phyloP scores from a whole-genome alignment of 2,329 filamentous ascomycete genomes.

The Fusarium virguliforme region DNA sequence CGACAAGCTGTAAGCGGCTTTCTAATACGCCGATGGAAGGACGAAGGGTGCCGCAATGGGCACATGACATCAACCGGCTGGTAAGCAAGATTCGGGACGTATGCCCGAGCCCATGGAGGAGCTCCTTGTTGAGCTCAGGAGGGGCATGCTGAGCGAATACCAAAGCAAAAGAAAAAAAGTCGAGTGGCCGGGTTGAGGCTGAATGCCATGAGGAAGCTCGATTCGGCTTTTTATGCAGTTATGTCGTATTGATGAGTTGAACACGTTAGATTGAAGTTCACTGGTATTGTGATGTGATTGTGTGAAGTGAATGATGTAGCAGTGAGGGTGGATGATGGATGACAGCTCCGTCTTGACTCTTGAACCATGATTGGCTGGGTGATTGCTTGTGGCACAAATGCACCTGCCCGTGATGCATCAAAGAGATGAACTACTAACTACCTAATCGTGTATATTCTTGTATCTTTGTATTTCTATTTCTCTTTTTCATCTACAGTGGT shows the following conservation, averaged over 20 bases:
- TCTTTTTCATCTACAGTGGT: not conserved
- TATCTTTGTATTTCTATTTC: not conserved
- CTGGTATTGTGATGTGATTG: conserved; percentile 7
- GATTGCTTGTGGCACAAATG: not conserved
- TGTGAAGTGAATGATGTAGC: not conserved
- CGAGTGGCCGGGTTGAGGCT: conserved; percentile 57
- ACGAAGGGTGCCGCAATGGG: conserved; percentile 62
- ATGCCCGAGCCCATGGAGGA: conserved; percentile 51
- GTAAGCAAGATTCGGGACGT: conserved; percentile 53
- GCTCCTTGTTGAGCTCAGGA: conserved; percentile 47
- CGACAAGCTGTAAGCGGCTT: conserved; percentile 91
- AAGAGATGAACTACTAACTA: not conserved
- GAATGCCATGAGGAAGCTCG: conserved; percentile 58
- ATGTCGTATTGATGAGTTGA: conserved; percentile 62
- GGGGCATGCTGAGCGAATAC: conserved; percentile 55
- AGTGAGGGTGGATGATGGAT: not conserved
- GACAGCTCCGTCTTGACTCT: not conserved
- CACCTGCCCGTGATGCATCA: not conserved
- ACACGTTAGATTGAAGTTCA: conserved; percentile 56
- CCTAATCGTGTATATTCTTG: no score
- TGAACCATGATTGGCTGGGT: no score
- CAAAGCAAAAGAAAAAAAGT: conserved; percentile 53
- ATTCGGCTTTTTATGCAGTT: conserved; percentile 61
- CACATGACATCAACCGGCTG: conserved; percentile 61
- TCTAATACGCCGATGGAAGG: conserved; percentile 63